Conservation (phyloP, 176 grass and related monocot genomes). For the Oryza brachyantha region DNA sequence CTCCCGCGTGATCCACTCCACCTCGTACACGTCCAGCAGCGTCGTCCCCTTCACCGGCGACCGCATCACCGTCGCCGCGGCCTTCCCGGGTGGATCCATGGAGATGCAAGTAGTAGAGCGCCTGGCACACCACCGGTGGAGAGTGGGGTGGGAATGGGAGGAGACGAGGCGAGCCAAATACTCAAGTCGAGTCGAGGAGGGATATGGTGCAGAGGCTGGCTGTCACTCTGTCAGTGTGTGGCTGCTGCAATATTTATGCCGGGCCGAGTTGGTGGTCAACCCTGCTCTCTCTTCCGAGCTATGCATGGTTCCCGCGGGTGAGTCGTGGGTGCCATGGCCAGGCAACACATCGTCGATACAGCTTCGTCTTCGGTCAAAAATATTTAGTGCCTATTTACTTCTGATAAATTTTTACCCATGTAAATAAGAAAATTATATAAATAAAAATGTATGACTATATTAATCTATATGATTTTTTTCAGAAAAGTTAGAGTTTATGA, state of each 20-base stretch:
- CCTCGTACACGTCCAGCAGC: conserved; percentile 69
- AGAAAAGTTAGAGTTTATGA: too few relatives aligned
- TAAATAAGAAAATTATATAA: too few relatives aligned
- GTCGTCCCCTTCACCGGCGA: conserved; percentile 12
- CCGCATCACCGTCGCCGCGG: not conserved
- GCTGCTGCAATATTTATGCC: not conserved
- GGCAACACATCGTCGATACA: too few relatives aligned
- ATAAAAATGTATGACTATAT: too few relatives aligned
- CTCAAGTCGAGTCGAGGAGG: not conserved
- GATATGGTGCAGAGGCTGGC: not conserved
- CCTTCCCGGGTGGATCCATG: conserved; percentile 6
- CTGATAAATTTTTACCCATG: too few relatives aligned
- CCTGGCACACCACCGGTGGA: too few relatives aligned
- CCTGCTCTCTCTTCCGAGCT: not conserved
- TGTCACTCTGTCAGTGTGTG: not conserved
- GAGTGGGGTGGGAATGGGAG: too few relatives aligned
- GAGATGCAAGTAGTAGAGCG: not conserved
- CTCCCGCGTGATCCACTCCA: conserved; percentile 72
- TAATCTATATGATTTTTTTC: too few relatives aligned
- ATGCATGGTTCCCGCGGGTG: not conserved
- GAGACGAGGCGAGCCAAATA: not conserved
- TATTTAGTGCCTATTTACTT: too few relatives aligned
- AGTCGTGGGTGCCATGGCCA: not conserved
- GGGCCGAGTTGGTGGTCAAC: conserved; percentile 24
- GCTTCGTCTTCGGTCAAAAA: too few relatives aligned